Percentiles rank a stretch among this genome's conserved stretches.
Evolutionary conservation across 1,284 basidiomycete genomes (phyloP).

Genomic region (Austroboletus niveus): DNA sequence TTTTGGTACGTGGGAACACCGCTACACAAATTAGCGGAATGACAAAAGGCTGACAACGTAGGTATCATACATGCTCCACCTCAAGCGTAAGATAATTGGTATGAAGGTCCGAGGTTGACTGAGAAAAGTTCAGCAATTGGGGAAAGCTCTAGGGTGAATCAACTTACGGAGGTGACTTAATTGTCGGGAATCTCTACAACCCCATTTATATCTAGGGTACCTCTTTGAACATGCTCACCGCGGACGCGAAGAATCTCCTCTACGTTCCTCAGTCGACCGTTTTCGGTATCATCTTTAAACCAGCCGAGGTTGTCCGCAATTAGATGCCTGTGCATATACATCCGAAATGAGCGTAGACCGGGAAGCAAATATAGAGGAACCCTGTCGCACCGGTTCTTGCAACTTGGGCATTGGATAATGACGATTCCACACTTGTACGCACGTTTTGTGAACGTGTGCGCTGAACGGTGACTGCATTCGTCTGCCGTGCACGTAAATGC

Average conservation of each 20-base stretch:
- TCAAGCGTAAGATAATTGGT: background rate
- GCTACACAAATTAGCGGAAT: background rate
- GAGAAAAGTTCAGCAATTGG: background rate
- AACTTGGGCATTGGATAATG: constrained; percentile 88
- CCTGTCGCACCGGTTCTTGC: constrained; percentile 74
- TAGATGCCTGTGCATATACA: constrained; percentile 55
- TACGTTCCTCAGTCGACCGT: constrained; percentile 71
- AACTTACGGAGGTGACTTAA: constrained; percentile 13
- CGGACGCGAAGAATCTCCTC: constrained; percentile 78
- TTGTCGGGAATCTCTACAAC: constrained; percentile 43
- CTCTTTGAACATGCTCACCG: constrained; percentile 73
- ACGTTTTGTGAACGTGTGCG: constrained; percentile 84
- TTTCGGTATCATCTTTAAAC: constrained; percentile 81
- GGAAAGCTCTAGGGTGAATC: background rate
- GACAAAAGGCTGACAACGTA: background rate
- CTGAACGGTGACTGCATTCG: constrained; percentile 78
- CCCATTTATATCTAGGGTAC: constrained; percentile 41
- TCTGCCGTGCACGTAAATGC: constrained; percentile 88
- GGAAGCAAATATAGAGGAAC: background rate
- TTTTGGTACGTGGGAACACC: background rate
- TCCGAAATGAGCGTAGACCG: background rate
- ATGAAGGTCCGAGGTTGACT: background rate
- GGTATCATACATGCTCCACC: constrained; percentile 13
- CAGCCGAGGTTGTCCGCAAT: constrained; percentile 93
- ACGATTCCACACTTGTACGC: constrained; percentile 90